Percentiles rank a stretch among this genome's conserved stretches.
phyloP scores from a whole-genome alignment of 2,329 filamentous ascomycete genomes.

The Aureobasidium uvarum region DNA sequence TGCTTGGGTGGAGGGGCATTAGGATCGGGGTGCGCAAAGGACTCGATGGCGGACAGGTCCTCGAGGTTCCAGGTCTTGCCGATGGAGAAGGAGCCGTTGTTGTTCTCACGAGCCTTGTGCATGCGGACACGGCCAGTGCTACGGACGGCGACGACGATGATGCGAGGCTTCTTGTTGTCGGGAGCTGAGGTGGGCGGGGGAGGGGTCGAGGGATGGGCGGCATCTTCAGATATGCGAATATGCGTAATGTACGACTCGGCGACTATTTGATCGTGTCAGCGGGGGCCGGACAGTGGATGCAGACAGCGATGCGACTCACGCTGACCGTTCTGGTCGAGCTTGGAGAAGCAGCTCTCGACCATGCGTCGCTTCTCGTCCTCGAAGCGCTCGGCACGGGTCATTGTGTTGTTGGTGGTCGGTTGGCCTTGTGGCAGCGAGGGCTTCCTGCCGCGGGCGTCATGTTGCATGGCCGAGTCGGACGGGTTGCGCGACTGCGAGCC shows the following conservation, averaged over 20 bases:
- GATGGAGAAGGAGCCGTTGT: slow-evolving; percentile 91
- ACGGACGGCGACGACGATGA: slow-evolving; percentile 90
- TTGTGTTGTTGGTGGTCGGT: slow-evolving; percentile 29
- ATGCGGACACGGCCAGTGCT: slow-evolving; percentile 90
- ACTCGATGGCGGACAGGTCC: slow-evolving; percentile 79
- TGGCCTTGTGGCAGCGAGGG: slow-evolving; percentile 1
- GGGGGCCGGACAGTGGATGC: slow-evolving; percentile 15
- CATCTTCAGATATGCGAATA: slow-evolving; percentile 86
- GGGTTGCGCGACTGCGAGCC: slow-evolving; percentile 28
- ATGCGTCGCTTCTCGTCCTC: slow-evolving; percentile 97
- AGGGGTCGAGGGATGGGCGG: slow-evolving; percentile 75
- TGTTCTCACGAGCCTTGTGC: slow-evolving; percentile 96
- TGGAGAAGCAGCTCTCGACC: slow-evolving; percentile 89
- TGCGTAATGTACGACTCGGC: slow-evolving; percentile 98
- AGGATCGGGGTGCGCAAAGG: slow-evolving; percentile 61
- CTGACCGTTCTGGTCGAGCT: slow-evolving; percentile 81
- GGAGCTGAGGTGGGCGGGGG: slow-evolving; percentile 74
- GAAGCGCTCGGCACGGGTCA: slow-evolving; percentile 72
- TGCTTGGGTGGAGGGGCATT: slow-evolving; percentile 52
- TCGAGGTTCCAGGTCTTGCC: slow-evolving; percentile 98
- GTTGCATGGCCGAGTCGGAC: slow-evolving; percentile 21
- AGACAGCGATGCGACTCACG: slow-evolving; percentile 55
- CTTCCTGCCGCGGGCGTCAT: slow-evolving; percentile 23
- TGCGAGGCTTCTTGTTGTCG: slow-evolving; percentile 77
- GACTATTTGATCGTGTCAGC: slow-evolving; percentile 49